Base-by-base conservation (phyloP, 1,139 yeast genomes). In the Taphrina flavorubra region DNA sequence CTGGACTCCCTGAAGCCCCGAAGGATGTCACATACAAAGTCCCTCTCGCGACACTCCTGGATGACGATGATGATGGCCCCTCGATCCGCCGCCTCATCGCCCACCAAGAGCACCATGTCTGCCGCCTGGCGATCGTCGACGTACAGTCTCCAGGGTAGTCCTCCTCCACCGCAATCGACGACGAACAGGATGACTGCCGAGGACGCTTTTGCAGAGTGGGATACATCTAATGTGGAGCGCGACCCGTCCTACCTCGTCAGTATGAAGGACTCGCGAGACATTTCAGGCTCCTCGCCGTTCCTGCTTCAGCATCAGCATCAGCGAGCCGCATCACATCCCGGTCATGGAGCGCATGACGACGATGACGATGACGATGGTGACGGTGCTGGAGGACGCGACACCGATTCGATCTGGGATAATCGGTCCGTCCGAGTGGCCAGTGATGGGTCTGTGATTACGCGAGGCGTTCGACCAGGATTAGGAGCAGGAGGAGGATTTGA, bases 141-240 rank as follows among this genome's bases (percentile, higher is more conserved):
- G 34, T 59, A 51, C 51, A 36, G 42, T 7, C 46, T 10, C 6
- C 51, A 57, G 16, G 36, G 18, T 25, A 44, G 56, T 37, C 51
- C 55, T 20, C 31, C 31, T 2, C 31, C 31, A 25, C n/a, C n/a
- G n/a, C n/a, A n/a, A n/a, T 25, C 31, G 4, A 4, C 31, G 31
- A 25, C 31, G 4, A 25, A 25, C 31, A 25, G 31, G 31, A n/a
- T n/a, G n/a, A 25, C 31, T 25, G 47, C 47, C 10, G 56, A 63
- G 40, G 36, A 53, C 20, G 67, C 67, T 14, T 63, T 63, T 55
- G 44, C 61, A 18, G 51, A 63, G 53, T 63, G 67, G 67, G 67
- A 63, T 31, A 63, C 67, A n/a, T 25, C 61, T 11, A 46, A 53
- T 14, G 61, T 63, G 55, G 67, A 63, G 42, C 51, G 39, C 2